These are phyloP conservation scores for Ogataea parapolymorpha DNA, from an alignment of 805 yeast species.

Conservation along the genomic window DNA sequence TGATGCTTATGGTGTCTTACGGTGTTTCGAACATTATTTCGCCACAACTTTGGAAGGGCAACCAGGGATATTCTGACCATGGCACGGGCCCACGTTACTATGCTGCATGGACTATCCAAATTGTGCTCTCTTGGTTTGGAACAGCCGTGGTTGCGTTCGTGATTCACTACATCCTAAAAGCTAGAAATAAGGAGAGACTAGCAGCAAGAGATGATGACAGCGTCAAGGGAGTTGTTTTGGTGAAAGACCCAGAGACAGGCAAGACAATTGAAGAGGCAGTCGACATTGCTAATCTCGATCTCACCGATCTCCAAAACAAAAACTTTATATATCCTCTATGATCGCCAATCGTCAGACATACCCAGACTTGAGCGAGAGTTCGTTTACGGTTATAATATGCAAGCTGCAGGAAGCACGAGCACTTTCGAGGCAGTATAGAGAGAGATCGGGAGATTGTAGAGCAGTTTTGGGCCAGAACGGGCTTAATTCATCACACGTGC, in stretches of 20 bases:
- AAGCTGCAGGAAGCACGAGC: too few relatives aligned
- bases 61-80: constrained; percentile 26
- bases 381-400: too few relatives aligned
- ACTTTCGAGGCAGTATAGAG: too few relatives aligned
- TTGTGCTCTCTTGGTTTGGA: constrained; percentile 45
- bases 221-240: neutral
- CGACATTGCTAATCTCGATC: constrained; percentile 44
- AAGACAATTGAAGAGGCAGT: constrained; percentile 30
- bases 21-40: constrained; percentile 50
- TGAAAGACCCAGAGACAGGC: constrained; percentile 21
- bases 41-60: constrained; percentile 52
- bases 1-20: constrained; percentile 45
- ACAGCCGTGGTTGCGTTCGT: constrained; percentile 44
- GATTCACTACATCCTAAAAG: constrained; percentile 42
- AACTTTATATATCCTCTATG: constrained; percentile 50
- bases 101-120: constrained; percentile 55
- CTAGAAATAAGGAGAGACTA: constrained; percentile 41
- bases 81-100: constrained; percentile 41
- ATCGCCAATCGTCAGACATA: neutral
- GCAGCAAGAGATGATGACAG: neutral
- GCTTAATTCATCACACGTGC: neutral
- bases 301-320: constrained; percentile 52
- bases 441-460: too few relatives aligned
- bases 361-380: too few relatives aligned
- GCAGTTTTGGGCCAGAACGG: too few relatives aligned